Evolutionary conservation across 371 early-diverging fungal genomes (phyloP).

Genomic region (Haplosporangium sp.): DNA sequence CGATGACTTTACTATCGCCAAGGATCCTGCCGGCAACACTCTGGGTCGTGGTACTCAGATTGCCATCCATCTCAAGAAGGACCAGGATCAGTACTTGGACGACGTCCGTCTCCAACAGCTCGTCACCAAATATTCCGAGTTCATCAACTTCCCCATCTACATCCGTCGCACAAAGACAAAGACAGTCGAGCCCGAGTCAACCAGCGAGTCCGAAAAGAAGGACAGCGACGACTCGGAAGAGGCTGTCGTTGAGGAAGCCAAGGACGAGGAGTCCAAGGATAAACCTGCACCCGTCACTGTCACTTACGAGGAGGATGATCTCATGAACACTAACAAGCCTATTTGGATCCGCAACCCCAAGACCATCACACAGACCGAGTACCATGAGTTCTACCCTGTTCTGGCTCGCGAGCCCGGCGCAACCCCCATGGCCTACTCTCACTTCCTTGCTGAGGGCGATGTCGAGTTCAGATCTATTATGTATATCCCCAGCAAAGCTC

Average conservation of each 20-base stretch:
- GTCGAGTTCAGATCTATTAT: slow-evolving; percentile 87
- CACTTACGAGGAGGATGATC: slow-evolving; percentile 67
- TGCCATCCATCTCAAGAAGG: slow-evolving; percentile 88
- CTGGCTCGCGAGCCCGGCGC: slow-evolving; percentile 74
- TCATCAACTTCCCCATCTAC: slow-evolving; percentile 94
- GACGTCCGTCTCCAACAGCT: slow-evolving; percentile 70
- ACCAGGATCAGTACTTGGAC: slow-evolving; percentile 86
- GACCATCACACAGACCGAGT: slow-evolving; percentile 82
- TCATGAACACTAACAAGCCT: slow-evolving; percentile 87
- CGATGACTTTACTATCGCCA: slow-evolving; percentile 85
- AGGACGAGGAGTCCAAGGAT: slow-evolving; percentile 66
- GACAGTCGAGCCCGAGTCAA: slow-evolving; percentile 55
- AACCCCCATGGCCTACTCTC: slow-evolving; percentile 77
- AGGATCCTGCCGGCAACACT: slow-evolving; percentile 89
- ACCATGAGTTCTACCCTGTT: slow-evolving; percentile 86
- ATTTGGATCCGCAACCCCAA: slow-evolving; percentile 92
- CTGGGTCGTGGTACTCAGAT: slow-evolving; percentile 91
- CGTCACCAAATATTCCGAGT: slow-evolving; percentile 90
- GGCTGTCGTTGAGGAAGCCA: slow-evolving; percentile 60
- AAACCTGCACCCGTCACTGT: slow-evolving; percentile 65
- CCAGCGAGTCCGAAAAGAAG: slow-evolving; percentile 58
- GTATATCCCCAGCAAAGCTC: slow-evolving; percentile 83
- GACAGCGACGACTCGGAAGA: slow-evolving; percentile 65
- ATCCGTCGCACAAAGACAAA: slow-evolving; percentile 68
- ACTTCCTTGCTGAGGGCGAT: slow-evolving; percentile 91